These are phyloP conservation scores for Galerina marginata DNA, from an alignment of 768 basidiomycete species.

Conservation along the genomic window DNA sequence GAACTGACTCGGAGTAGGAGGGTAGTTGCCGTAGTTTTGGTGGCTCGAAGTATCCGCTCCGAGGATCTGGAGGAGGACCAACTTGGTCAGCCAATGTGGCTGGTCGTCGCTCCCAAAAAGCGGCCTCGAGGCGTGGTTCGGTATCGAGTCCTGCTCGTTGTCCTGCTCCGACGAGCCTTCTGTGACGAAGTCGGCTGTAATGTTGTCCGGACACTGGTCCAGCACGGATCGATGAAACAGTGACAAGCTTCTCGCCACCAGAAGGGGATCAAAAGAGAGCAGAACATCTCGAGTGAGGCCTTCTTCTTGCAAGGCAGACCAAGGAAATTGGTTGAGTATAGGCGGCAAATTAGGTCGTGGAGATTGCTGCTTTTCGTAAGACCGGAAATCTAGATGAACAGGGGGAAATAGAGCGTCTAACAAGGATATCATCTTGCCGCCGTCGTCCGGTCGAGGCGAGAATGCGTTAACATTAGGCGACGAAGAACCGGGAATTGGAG, in stretches of 20 bases:
- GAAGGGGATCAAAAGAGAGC: slow-evolving; percentile 61
- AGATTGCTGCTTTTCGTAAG: slow-evolving; percentile 31
- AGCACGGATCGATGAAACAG: slow-evolving; percentile 62
- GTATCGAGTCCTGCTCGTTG: neutral
- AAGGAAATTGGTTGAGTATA: slow-evolving; percentile 40
- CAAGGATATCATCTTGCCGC: slow-evolving; percentile 44
- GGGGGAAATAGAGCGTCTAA: slow-evolving; percentile 45
- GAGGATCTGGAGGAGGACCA: slow-evolving; percentile 73
- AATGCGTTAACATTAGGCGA: slow-evolving; percentile 56
- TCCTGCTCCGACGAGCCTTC: slow-evolving; percentile 27
- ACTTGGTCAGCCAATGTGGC: slow-evolving; percentile 83
- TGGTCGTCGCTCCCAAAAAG: slow-evolving; percentile 73
- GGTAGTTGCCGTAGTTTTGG: slow-evolving; percentile 19
- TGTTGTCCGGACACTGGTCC: slow-evolving; percentile 56
- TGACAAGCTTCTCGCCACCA: slow-evolving; percentile 68
- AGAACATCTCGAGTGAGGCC: slow-evolving; percentile 74
- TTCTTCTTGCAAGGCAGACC: slow-evolving; percentile 61
- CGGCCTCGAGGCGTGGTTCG: slow-evolving; percentile 20
- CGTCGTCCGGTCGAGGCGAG: slow-evolving; percentile 57
- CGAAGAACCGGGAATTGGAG: slow-evolving; percentile 46
- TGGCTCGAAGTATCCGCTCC: slow-evolving; percentile 56
- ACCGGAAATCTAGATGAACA: slow-evolving; percentile 26
- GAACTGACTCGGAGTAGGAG: neutral
- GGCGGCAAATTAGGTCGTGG: slow-evolving; percentile 24
- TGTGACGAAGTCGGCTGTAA: slow-evolving; percentile 50